phyloP scores from a whole-genome alignment of 768 basidiomycete genomes.

The Leccinellum luteum region DNA sequence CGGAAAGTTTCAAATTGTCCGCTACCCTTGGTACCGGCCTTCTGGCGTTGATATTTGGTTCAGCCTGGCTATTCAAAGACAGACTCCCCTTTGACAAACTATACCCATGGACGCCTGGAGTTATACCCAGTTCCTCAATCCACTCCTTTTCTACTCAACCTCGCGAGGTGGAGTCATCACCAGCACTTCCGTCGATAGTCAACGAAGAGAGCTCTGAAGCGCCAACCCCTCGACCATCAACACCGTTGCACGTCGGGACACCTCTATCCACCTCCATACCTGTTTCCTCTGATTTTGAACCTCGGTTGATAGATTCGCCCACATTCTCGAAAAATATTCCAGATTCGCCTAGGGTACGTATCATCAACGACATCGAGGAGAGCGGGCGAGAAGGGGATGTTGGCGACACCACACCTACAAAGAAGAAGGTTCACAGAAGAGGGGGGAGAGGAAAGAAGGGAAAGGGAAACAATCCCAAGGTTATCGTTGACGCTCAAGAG shows the following conservation, averaged over 20 bases:
- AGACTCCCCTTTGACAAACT: background rate
- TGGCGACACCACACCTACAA: constrained; percentile 42
- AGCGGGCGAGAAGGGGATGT: constrained; percentile 53
- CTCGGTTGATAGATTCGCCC: constrained; percentile 6
- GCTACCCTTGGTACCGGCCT: constrained; percentile 20
- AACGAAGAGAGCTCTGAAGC: constrained; percentile 1
- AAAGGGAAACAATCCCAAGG: constrained; percentile 37
- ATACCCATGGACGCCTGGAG: constrained; percentile 7
- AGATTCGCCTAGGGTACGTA: constrained; percentile 9
- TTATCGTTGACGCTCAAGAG: constrained; percentile 17
- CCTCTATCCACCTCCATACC: background rate
- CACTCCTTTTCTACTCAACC: constrained; percentile 1
- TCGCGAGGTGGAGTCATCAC: background rate
- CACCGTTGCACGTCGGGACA: background rate
- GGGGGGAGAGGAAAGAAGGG: constrained; percentile 52
- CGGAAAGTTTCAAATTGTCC: constrained; percentile 13
- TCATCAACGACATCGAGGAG: constrained; percentile 48
- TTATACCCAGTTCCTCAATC: background rate
- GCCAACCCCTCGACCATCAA: background rate
- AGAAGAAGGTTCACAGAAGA: constrained; percentile 36
- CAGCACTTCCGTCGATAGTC: background rate
- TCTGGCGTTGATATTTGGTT: constrained; percentile 23
- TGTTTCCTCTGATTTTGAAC: background rate
- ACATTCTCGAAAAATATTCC: background rate
- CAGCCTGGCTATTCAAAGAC: constrained; percentile 24